phyloP scores from a whole-genome alignment of 768 basidiomycete genomes.

The Tylopilus subfusipes region DNA sequence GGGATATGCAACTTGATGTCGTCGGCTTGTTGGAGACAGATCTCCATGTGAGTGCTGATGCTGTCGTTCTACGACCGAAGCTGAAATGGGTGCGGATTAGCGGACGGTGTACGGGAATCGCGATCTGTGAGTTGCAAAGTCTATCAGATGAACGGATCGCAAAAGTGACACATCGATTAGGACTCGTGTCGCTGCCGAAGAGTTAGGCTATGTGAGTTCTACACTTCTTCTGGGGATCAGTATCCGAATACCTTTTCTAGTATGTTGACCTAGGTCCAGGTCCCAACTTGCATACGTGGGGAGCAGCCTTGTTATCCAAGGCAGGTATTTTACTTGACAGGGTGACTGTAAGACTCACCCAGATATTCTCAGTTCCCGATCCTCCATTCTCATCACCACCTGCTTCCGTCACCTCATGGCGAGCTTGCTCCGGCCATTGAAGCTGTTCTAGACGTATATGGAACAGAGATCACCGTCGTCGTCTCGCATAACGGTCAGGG shows the following conservation, averaged over 20 bases:
- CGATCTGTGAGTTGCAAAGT: conserved; percentile 55
- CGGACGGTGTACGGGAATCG: conserved; percentile 79
- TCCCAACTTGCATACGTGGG: conserved; percentile 88
- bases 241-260: conserved; percentile 35
- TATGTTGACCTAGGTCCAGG: conserved; percentile 88
- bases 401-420: conserved; percentile 81
- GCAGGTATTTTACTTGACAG: conserved; percentile 28
- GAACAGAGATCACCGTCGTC: conserved; percentile 75
- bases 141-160: neutral
- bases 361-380: conserved; percentile 67
- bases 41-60: conserved; percentile 55
- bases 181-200: conserved; percentile 71
- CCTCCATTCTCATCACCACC: conserved; percentile 78
- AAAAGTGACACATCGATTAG: conserved; percentile 34
- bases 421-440: conserved; percentile 90
- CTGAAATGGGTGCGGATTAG: conserved; percentile 32
- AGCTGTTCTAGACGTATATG: conserved; percentile 76
- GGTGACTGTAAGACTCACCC: neutral
- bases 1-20: conserved; percentile 83
- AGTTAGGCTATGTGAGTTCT: conserved; percentile 73
- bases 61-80: neutral
- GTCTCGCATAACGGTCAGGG: conserved; percentile 93
- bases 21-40: conserved; percentile 87
- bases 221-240: neutral
- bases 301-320: conserved; percentile 77